Evolutionary conservation across 805 yeast species (phyloP).

Genomic region (Candida railenensis): DNA sequence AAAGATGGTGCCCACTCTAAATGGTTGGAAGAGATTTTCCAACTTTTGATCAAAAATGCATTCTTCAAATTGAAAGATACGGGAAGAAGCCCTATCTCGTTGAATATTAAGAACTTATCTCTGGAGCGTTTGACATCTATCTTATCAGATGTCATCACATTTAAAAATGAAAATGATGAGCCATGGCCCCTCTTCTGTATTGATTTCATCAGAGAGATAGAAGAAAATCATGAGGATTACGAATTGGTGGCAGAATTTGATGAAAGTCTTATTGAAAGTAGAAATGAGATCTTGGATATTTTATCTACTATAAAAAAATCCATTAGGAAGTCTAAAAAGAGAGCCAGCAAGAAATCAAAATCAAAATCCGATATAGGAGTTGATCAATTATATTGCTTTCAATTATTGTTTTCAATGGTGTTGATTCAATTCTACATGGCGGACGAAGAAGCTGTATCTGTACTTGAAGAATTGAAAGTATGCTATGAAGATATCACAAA

Average conservation of each 20-base stretch:
- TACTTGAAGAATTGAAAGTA: constrained; percentile 67
- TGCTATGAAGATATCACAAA: constrained; percentile 52
- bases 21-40: constrained; percentile 36
- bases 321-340: constrained; percentile 24
- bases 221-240: constrained; percentile 15
- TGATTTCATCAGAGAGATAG: constrained; percentile 29
- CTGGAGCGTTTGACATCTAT: constrained; percentile 69
- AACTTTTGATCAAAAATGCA: constrained; percentile 38
- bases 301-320: constrained; percentile 32
- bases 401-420: constrained; percentile 72
- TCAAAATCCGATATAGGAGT: constrained; percentile 14
- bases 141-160: constrained; percentile 54
- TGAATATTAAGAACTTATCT: constrained; percentile 41
- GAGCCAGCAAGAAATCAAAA: constrained; percentile 26
- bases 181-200: constrained; percentile 66
- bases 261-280: constrained; percentile 51
- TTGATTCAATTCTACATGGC: constrained; percentile 76
- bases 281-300: constrained; percentile 47
- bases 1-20: constrained; percentile 9
- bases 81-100: constrained; percentile 20
- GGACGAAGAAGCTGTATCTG: constrained; percentile 70
- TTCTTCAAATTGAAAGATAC: constrained; percentile 31
- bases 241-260: constrained; percentile 47
- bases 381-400: constrained; percentile 62
- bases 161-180: constrained; percentile 40